phyloP scores from a whole-genome alignment of 306 rosid species.

The Pyrus bretschneideri region DNA sequence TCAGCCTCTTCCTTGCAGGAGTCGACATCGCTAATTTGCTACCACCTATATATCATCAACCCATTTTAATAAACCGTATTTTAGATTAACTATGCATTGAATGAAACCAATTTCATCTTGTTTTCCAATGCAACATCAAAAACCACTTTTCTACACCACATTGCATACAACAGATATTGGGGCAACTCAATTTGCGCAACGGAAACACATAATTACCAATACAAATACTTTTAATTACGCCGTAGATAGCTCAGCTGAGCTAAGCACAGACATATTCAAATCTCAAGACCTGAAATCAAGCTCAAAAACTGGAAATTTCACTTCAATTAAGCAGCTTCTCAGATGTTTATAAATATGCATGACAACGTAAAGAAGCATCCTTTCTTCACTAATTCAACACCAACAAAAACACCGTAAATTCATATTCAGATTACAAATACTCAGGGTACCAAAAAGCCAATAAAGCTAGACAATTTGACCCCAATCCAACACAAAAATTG shows the following conservation, averaged over 20 bases:
- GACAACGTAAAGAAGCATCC: neutral
- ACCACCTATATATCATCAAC: slow-evolving; percentile 10
- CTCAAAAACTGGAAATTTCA: neutral
- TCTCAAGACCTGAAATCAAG: neutral
- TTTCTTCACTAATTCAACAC: neutral
- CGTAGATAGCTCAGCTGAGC: neutral
- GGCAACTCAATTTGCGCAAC: neutral
- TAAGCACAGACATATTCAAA: neutral
- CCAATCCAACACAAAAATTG: neutral
- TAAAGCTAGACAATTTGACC: neutral
- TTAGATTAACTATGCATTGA: neutral
- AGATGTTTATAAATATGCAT: neutral
- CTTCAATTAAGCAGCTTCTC: neutral
- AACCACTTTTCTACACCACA: neutral
- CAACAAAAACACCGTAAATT: neutral
- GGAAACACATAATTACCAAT: neutral
- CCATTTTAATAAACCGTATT: neutral
- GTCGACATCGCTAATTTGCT: slow-evolving; percentile 50
- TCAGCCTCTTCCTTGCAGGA: slow-evolving; percentile 87
- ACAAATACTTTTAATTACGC: neutral
- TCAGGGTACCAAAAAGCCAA: neutral
- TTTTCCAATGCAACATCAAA: neutral
- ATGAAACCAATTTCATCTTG: neutral
- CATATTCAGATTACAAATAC: neutral
- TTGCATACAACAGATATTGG: neutral